Conservation (phyloP, 148 eudicot species). For the Amaranthus cruentus region DNA sequence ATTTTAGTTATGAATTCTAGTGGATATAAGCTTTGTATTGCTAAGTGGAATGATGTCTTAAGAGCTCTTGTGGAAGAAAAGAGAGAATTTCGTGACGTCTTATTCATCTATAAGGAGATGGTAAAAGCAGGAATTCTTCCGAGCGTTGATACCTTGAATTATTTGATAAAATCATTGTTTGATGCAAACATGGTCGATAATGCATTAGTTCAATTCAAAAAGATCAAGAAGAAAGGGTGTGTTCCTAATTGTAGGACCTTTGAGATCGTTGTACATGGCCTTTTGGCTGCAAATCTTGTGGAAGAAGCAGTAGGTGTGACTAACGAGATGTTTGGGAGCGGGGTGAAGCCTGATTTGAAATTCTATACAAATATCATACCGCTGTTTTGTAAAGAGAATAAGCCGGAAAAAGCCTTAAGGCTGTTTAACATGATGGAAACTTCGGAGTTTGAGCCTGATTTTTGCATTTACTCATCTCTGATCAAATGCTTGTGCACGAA, state of each 20-base stretch:
- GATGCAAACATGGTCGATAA: slow-evolving; percentile 38
- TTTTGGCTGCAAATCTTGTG: slow-evolving; percentile 30
- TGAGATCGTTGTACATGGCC: slow-evolving; percentile 50
- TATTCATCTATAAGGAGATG: slow-evolving; percentile 69
- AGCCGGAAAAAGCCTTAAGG: slow-evolving; percentile 36
- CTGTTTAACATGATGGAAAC: slow-evolving; percentile 47
- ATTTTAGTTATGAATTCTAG: slow-evolving; percentile 34
- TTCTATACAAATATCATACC: slow-evolving; percentile 45
- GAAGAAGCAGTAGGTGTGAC: slow-evolving; percentile 46
- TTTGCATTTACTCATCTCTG: slow-evolving; percentile 35
- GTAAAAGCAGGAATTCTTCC: slow-evolving; percentile 57
- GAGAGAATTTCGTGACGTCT: slow-evolving; percentile 45
- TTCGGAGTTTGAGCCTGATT: slow-evolving; percentile 39
- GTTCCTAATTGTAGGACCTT: slow-evolving; percentile 60
- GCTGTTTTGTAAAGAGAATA: slow-evolving; percentile 32
- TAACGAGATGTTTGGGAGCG: slow-evolving; percentile 40
- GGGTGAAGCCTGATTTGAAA: slow-evolving; percentile 39
- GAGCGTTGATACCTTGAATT: slow-evolving; percentile 50
- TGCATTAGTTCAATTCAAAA: slow-evolving; percentile 59
- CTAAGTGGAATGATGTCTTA: slow-evolving; percentile 39
- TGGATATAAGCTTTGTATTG: slow-evolving; percentile 36
- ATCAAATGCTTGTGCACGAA: slow-evolving; percentile 39
- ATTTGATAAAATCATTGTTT: slow-evolving; percentile 52
- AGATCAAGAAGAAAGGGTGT: slow-evolving; percentile 58
- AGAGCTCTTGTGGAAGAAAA: slow-evolving; percentile 48